These are phyloP conservation scores for Rhynchospora pubera DNA, from an alignment of 176 grass and related monocot genomes.

Conservation along the genomic window DNA sequence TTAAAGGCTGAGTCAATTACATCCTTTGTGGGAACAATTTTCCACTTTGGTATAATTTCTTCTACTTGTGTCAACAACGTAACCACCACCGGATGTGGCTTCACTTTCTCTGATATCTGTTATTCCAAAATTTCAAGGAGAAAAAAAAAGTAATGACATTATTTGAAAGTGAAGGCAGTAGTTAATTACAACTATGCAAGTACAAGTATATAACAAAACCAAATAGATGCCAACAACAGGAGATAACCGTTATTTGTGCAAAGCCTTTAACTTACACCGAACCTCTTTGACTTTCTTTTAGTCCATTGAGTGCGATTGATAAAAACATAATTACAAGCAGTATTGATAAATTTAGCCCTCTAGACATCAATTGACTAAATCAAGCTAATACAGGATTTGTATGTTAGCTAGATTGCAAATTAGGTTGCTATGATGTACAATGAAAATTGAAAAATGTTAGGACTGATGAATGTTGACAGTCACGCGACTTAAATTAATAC, in stretches of 20 bases:
- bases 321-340: neutral
- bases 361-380: neutral
- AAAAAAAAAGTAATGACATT: neutral
- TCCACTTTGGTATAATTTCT: slow-evolving; percentile 93
- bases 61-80: slow-evolving; percentile 65
- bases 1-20: slow-evolving; percentile 84
- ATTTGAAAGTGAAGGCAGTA: neutral
- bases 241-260: neutral
- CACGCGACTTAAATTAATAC: neutral
- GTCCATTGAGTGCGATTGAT: neutral
- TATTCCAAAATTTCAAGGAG: neutral
- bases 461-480: neutral
- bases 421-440: neutral
- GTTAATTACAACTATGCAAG: neutral
- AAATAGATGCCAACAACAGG: neutral
- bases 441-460: neutral
- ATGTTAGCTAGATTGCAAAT: neutral
- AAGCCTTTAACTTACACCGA: neutral
- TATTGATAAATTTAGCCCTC: neutral
- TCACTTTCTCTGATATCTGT: slow-evolving; percentile 89
- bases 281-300: neutral
- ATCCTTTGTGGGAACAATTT: slow-evolving; percentile 83
- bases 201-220: neutral
- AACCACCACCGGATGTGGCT: slow-evolving; percentile 63
- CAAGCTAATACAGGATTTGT: neutral